phyloP scores from a whole-genome alignment of 495 filamentous ascomycete genomes.

The Aspergillus homomorphus region DNA sequence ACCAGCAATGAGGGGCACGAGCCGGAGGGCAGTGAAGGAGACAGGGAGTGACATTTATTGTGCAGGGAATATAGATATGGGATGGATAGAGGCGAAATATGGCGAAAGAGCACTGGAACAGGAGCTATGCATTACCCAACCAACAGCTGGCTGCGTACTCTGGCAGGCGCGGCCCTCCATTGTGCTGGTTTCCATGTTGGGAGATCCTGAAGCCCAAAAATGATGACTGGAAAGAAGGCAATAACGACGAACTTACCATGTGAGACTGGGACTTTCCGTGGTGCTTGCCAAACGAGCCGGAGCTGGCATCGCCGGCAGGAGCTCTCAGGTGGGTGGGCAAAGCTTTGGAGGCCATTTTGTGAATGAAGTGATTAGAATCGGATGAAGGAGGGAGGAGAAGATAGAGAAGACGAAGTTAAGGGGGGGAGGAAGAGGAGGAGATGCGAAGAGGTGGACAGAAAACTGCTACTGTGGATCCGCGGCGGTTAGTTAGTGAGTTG shows the following conservation, averaged over 20 bases:
- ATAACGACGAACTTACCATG: conserved; percentile 66
- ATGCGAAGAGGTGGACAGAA: not conserved
- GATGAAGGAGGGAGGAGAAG: not conserved
- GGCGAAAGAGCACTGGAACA: not conserved
- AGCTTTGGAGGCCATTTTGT: conserved; percentile 67
- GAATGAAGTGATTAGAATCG: not conserved
- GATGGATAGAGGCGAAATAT: not conserved
- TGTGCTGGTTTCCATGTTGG: not conserved
- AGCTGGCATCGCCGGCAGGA: conserved; percentile 45
- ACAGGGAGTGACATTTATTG: not conserved
- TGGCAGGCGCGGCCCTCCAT: not conserved
- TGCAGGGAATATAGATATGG: not conserved
- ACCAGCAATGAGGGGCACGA: not conserved
- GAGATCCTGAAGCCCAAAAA: not conserved
- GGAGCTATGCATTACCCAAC: not conserved
- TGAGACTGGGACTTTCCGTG: conserved; percentile 95
- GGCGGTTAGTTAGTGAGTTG: not conserved
- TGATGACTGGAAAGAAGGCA: not conserved
- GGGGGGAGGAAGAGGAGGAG: not conserved
- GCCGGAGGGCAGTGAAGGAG: not conserved
- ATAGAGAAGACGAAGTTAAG: conserved; percentile 9
- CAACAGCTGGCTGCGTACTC: not conserved
- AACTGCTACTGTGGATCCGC: not conserved
- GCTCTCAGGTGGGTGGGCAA: conserved; percentile 80
- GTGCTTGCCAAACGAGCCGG: conserved; percentile 67